A percentile compares a stretch with the other conserved stretches of the same genome.
These are phyloP conservation scores for Chalaropsis thielavioides DNA, from an alignment of 2,329 filamentous ascomycete genomes.

Conservation along the genomic window DNA sequence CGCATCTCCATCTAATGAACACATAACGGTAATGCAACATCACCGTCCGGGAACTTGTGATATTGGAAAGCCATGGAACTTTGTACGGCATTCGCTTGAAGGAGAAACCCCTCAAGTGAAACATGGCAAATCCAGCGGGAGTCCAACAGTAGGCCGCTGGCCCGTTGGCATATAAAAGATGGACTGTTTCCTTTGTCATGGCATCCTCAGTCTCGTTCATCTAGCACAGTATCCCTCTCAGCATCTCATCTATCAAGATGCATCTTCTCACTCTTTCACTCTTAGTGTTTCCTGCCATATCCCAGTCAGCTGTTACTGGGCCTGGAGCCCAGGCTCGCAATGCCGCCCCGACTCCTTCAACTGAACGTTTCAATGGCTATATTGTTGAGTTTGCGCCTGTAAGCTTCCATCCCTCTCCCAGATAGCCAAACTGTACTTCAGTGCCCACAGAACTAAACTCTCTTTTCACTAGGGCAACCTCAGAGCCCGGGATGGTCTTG, in stretches of 20 bases:
- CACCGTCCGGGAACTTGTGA: neutral
- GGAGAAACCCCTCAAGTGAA: neutral
- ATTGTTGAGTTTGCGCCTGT: conserved; percentile 7
- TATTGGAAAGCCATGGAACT: neutral
- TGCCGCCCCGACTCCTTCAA: neutral
- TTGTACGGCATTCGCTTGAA: neutral
- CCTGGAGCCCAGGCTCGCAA: neutral
- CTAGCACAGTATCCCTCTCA: neutral
- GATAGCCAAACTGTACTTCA: neutral
- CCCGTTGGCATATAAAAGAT: neutral
- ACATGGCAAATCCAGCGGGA: neutral
- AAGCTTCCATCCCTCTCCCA: neutral
- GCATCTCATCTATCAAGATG: neutral
- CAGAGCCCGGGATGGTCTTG: neutral
- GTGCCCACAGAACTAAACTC: neutral
- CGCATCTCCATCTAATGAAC: neutral
- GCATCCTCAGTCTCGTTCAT: neutral
- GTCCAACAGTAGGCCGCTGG: neutral
- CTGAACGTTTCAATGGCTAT: neutral
- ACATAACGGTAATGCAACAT: neutral
- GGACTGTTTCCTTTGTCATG: neutral
- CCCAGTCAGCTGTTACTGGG: neutral
- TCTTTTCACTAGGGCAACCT: neutral
- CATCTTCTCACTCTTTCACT: neutral
- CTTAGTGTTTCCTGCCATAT: neutral